These are phyloP conservation scores for Colletotrichum shisoi DNA, from an alignment of 2,329 filamentous ascomycete species.

Conservation along the genomic window DNA sequence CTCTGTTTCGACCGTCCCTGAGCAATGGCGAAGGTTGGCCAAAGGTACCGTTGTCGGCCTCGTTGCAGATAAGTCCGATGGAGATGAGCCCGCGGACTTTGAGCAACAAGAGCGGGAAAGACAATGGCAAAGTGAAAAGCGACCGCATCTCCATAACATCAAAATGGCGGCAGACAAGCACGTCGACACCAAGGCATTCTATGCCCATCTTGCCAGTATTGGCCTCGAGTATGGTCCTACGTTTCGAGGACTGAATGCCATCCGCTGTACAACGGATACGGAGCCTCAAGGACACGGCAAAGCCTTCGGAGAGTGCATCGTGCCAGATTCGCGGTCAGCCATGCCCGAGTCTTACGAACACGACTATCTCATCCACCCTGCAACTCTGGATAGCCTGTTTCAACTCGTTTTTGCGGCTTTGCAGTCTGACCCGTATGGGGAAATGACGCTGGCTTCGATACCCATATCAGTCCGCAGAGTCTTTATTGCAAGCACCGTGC, in stretches of 20 bases:
- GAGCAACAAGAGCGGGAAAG: conserved; percentile 30
- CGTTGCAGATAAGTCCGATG: conserved; percentile 44
- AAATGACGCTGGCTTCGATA: conserved; percentile 46
- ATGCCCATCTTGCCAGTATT: conserved; percentile 28
- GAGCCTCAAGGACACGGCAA: conserved; percentile 37
- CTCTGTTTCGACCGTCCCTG: conserved; percentile 29
- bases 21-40: conserved; percentile 7
- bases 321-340: conserved; percentile 16
- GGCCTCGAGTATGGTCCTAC: conserved; percentile 36
- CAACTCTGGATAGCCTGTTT: conserved; percentile 28
- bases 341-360: conserved; percentile 29
- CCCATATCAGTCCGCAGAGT: conserved; percentile 44
- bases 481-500: conserved; percentile 40
- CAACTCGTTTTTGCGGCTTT: conserved; percentile 46
- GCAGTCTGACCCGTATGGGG: conserved; percentile 43
- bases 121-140: neutral
- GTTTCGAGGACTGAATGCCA: conserved; percentile 40
- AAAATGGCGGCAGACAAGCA: neutral
- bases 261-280: conserved; percentile 37
- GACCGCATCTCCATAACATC: neutral
- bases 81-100: conserved; percentile 44
- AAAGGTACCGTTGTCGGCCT: conserved; percentile 18
- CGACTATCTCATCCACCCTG: conserved; percentile 29
- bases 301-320: conserved; percentile 32
- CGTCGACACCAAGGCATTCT: conserved; percentile 44